Evolutionary conservation across 495 filamentous ascomycete species (phyloP), one percentile per base, ranked within the genome.

Genomic region (Penicillium goetzii): DNA sequence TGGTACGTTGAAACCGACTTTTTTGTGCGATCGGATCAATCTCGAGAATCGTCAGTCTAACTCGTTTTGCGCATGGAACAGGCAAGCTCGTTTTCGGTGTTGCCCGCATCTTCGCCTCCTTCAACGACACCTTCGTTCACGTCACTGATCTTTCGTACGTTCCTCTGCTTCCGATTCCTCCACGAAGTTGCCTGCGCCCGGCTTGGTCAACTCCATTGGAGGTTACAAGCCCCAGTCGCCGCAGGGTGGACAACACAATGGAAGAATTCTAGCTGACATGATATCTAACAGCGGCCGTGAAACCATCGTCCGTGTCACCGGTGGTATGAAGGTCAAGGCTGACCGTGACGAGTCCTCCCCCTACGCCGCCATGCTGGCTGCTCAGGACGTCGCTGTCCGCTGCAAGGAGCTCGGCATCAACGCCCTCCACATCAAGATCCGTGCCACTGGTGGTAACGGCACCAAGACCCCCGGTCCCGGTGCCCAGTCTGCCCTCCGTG

Each of bases 311-410:
- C 93, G 95, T 89, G 93, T 99, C 63, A 99, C 95, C 72, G 95
- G 95, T 82, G 95, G 95, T 77, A 98, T 98, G 95, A 99, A 99
- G 87, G 95, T 99, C 86, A 99, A 99, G 90, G 95, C 95, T 80
- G 95, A 99, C 80, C 93, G 95, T 84, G 95, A 99, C 83, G 95
- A 99, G 87, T 97, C 93, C 65, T 97, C 93, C 54, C 95, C 95
- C 66, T 99, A 99, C 87, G 95, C 95, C 73, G 95, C 95, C 80
- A 99, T 99, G 95, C 91, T 99, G 89, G 95, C 95, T 79, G 95
- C 93, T 68, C 93, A 97, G 76, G 83, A 85, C 68, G 95, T 97
- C 77, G 95, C 95, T 70, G 84, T 85, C 74, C 90, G 94, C 78
- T 99, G 95, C 90, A 98, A 99, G 90, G 95, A 99, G 82, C 83